Percentiles rank a stretch among this genome's conserved stretches.
Conservation (phyloP, 306 rosid species). For the Ochetophila trinervis region DNA sequence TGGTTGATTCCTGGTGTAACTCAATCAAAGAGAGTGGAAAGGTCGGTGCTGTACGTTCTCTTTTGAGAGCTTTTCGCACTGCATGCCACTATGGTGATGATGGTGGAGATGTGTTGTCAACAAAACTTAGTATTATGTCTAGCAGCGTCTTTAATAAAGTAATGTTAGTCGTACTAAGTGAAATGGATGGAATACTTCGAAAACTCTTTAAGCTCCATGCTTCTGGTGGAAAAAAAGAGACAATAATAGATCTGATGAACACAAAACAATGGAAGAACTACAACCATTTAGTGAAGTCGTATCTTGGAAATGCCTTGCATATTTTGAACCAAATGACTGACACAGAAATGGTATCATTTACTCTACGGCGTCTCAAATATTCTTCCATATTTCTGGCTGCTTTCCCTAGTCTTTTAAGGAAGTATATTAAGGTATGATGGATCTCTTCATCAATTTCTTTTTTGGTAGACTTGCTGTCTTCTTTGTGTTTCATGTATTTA, state of each 20-base stretch:
- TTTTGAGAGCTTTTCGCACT: constrained; percentile 73
- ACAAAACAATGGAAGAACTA: constrained; percentile 71
- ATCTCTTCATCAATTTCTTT: background rate
- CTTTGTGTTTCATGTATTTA: constrained; percentile 12
- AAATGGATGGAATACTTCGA: constrained; percentile 88
- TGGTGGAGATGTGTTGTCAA: constrained; percentile 42
- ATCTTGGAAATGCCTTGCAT: constrained; percentile 89
- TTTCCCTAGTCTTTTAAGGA: constrained; percentile 83
- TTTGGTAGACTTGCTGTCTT: constrained; percentile 22
- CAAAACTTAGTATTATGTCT: constrained; percentile 67
- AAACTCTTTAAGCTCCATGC: constrained; percentile 72
- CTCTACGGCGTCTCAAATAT: constrained; percentile 68
- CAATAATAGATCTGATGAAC: constrained; percentile 54
- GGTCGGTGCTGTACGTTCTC: constrained; percentile 57
- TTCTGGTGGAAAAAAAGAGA: constrained; percentile 81
- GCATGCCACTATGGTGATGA: constrained; percentile 99
- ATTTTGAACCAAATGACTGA: constrained; percentile 97
- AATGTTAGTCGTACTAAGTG: constrained; percentile 74
- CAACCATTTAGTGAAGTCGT: constrained; percentile 77
- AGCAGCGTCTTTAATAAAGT: constrained; percentile 84
- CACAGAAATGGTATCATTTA: constrained; percentile 82
- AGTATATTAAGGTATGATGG: constrained; percentile 71
- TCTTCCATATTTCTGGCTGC: constrained; percentile 82
- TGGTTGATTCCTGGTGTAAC: constrained; percentile 82
- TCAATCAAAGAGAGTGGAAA: constrained; percentile 55